Conservation (phyloP, 2,329 filamentous ascomycete species). For the Epichloe sibirici region DNA sequence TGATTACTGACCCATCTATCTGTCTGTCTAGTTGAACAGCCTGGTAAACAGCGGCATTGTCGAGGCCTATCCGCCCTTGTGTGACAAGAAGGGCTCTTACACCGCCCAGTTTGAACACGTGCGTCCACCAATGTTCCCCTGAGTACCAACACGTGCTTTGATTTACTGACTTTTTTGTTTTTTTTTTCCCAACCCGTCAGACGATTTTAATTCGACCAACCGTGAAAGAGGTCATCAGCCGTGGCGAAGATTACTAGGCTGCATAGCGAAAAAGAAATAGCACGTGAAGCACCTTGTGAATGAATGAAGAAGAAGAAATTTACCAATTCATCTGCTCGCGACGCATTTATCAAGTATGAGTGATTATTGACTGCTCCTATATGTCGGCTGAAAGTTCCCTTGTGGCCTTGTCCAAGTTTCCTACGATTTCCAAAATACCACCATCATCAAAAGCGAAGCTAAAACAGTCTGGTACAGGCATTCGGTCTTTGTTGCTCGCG, state of each 20-base stretch:
- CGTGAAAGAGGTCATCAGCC: constrained; percentile 78
- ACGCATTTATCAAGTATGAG: too few species aligned
- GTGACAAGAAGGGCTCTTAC: constrained; percentile 88
- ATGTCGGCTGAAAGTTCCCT: neutral
- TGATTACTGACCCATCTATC: neutral
- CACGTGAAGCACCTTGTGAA: constrained; percentile 13
- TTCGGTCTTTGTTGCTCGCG: too few species aligned
- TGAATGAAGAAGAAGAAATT: neutral
- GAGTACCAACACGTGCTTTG: too few species aligned
- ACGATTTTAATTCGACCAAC: constrained; percentile 66
- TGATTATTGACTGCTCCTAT: too few species aligned
- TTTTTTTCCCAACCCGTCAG: constrained; percentile 24
- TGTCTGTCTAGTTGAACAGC: constrained; percentile 56
- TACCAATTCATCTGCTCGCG: neutral
- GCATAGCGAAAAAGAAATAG: constrained; percentile 9
- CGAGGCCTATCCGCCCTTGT: constrained; percentile 78
- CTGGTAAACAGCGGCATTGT: constrained; percentile 74
- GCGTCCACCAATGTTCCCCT: constrained; percentile 27
- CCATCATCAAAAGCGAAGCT: too few species aligned
- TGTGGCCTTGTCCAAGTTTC: constrained; percentile 5
- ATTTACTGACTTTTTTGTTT: constrained; percentile 5
- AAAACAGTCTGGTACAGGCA: too few species aligned
- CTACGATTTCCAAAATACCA: too few species aligned
- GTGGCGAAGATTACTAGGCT: constrained; percentile 68
- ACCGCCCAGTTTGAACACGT: constrained; percentile 93